Evolutionary conservation across 129 eudicot species (phyloP), one percentile per base, ranked within the genome.

Genomic region (Rutidosis leptorrhynchoides): DNA sequence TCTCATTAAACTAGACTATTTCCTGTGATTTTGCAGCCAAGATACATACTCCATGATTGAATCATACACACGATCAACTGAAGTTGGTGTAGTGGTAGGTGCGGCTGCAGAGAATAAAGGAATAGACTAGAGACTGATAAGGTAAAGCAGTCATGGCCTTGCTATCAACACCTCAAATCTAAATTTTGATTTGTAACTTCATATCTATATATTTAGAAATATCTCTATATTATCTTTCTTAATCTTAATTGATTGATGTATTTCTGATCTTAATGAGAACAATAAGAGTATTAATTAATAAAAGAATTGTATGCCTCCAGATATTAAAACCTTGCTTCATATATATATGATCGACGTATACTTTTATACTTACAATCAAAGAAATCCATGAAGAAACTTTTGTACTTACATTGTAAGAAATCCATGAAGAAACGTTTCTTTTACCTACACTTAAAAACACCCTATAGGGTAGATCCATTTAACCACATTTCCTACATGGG

Each of bases 401-500:
- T n/a, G n/a, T n/a, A n/a, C n/a, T n/a, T n/a, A n/a, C n/a, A n/a
- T n/a, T n/a, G n/a, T n/a, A n/a, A n/a, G n/a, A n/a, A n/a, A n/a
- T n/a, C n/a, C n/a, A n/a, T 1, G 98, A 92, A 1, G 87, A 85
- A 21, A 92, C 95, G 26, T 85, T 92, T 53, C 72, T 74, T 65
- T 85, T 83, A 11, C n/a, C 64, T 96, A 92, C 88, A 43, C 77
- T 25, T 6, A 49, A 54, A 69, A 92, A 92, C 14, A 88, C 87
- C 62, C 16, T 63, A 59, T 77, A 58, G 6, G 98, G 95, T 32
- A 85, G 56, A 65, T 92, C 95, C 98, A 92, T 83, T 30, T 89
- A 49, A 22, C 98, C 98, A 77, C 98, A 92, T 80, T 92, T 92
- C n/a, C n/a, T n/a, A n/a, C n/a, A n/a, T n/a, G n/a, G n/a, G n/a